Base-by-base conservation (phyloP, 2,329 filamentous ascomycete species). In the Diplodia sapinea region DNA sequence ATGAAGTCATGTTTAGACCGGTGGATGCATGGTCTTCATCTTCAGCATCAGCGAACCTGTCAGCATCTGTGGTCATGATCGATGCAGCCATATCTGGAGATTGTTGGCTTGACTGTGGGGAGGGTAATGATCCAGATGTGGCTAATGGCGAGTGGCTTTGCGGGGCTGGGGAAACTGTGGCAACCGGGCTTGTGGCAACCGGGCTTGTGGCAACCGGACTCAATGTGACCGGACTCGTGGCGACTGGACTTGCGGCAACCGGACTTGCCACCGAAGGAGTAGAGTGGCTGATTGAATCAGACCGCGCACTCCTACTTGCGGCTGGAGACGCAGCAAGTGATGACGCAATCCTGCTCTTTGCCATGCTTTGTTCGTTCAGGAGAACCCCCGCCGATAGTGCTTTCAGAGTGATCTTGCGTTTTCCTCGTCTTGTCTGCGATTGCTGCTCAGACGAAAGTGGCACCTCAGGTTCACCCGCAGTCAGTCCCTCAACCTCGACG, bases 401-500 rank as follows among this genome's bases (percentile, higher is more conserved):
- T 17, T 85, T 84, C n/a, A 92, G 79, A 17, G 83, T 85, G 59
- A 92, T 81, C 68, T 88, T 86, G 29, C 89, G 84, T 75, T 91
- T 91, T 26, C 89, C 89, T 68, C 88, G 82, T 74, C 86, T 89
- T 29, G 82, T 51, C 29, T 55, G 29, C 69, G 57, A 26, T 17
- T 61, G 40, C 15, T 61, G 29, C n/a, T 23, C 31, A 20, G 26
- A 40, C 56, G 12, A 64, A 67, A 17, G 65, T 47, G 36, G 36
- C 9, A n/a, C 55, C 69, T 57, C 72, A 43, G 6, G 73, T 67
- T 47, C 69, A 69, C 33, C 74, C 72, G 56, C 70, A 7, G 73
- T 74, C 57, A 92, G 84, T 3, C 89, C 89, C 70, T 92, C 89
- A 5, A 92, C 85, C 66, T 88, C 84, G 47, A 92, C 84, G 65